These are phyloP conservation scores for Pseudocercospora macadamiae DNA, from an alignment of 2,329 filamentous ascomycete genomes.

Conservation along the genomic window DNA sequence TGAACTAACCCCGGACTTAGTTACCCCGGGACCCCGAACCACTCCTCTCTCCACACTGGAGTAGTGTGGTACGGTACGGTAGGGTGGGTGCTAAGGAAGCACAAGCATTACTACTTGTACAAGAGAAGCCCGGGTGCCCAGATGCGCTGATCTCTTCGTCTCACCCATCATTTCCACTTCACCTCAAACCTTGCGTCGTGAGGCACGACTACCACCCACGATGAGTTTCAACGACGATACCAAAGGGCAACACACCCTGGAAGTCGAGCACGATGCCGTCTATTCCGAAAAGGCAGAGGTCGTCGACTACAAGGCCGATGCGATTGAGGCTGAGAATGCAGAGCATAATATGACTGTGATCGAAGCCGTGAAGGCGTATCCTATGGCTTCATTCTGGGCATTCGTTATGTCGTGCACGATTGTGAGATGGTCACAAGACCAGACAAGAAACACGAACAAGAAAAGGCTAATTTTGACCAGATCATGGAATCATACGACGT, in stretches of 20 bases:
- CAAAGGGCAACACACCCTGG: background rate
- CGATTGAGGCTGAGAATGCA: slow-evolving; percentile 60
- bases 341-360: slow-evolving; percentile 57
- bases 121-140: no score
- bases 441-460: slow-evolving; percentile 13
- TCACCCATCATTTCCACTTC: background rate
- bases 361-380: slow-evolving; percentile 56
- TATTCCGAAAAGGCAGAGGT: slow-evolving; percentile 23
- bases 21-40: background rate
- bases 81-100: no score
- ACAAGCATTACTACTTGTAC: no score
- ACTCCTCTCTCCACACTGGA: background rate
- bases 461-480: slow-evolving; percentile 45
- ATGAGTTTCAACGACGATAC: background rate
- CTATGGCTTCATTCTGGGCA: slow-evolving; percentile 58
- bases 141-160: background rate
- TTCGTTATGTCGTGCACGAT: slow-evolving; percentile 61
- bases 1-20: background rate
- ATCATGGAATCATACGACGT: slow-evolving; percentile 68
- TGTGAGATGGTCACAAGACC: slow-evolving; percentile 43
- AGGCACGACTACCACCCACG: background rate
- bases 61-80: no score
- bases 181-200: background rate
- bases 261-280: slow-evolving; percentile 10
- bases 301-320: slow-evolving; percentile 54